Evolutionary conservation across 129 eudicot species (phyloP).

Genomic region (Oenanthe sinensis): DNA sequence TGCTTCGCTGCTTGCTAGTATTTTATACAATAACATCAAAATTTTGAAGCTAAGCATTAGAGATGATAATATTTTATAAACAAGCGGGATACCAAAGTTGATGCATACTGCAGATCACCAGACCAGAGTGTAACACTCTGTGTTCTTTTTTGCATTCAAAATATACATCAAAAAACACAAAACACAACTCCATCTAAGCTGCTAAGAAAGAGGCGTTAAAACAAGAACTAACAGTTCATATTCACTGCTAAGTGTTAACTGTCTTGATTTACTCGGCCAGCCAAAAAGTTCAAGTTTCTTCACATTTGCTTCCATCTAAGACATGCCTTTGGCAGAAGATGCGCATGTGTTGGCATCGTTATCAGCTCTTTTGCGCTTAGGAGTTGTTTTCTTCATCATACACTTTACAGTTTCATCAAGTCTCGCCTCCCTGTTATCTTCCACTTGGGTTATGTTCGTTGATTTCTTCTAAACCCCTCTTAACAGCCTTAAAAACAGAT

Average conservation of each 20-base stretch:
- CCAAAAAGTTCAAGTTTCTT: not conserved
- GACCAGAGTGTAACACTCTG: no score
- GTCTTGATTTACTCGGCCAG: not conserved
- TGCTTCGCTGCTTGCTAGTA: no score
- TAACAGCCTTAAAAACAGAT: not conserved
- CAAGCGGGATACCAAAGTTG: no score
- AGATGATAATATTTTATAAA: no score
- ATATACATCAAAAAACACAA: not conserved
- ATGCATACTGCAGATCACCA: no score
- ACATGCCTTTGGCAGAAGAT: not conserved
- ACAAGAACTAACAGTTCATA: not conserved
- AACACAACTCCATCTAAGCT: not conserved
- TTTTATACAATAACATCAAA: no score
- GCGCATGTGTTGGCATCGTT: not conserved
- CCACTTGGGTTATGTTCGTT: conserved; percentile 23
- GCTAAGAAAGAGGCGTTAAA: not conserved
- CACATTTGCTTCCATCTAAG: not conserved
- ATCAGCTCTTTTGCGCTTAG: not conserved
- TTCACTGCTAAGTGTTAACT: not conserved
- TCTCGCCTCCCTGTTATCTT: conserved; percentile 32
- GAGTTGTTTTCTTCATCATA: conserved; percentile 14
- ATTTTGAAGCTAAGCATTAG: no score
- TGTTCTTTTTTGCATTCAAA: no score
- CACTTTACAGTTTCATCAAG: conserved; percentile 31
- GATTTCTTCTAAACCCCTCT: not conserved